These are phyloP conservation scores for cucumber (Cucumis sativus) DNA, from an alignment of 306 rosid genomes.

Conservation along the genomic window DNA sequence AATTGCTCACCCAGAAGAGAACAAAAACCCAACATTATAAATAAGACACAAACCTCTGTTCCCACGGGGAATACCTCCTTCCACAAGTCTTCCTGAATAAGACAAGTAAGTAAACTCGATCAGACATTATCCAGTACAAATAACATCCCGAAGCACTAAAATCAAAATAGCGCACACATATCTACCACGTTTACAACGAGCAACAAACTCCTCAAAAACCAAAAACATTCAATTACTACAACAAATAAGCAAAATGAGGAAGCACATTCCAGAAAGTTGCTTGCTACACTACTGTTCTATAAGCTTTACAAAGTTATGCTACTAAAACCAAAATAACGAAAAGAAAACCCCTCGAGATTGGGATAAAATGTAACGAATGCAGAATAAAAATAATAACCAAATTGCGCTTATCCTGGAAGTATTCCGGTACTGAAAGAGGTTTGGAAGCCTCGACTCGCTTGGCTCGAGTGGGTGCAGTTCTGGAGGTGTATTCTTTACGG, in stretches of 20 bases:
- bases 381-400: constrained; percentile 6
- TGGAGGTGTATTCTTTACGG: constrained; percentile 5
- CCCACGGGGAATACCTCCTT: constrained; percentile 18
- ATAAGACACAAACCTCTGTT: too few species aligned
- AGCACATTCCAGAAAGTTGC: neutral
- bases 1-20: too few species aligned
- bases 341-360: neutral
- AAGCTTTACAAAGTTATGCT: neutral
- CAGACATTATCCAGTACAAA: constrained; percentile 2
- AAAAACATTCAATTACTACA: neutral
- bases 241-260: neutral
- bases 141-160: neutral
- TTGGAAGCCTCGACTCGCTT: constrained; percentile 40
- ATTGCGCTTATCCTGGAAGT: constrained; percentile 28
- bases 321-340: neutral
- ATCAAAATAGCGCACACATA: neutral
- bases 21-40: too few species aligned
- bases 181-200: neutral
- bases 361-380: neutral
- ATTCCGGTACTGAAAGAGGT: constrained; percentile 24
- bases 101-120: neutral
- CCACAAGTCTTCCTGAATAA: constrained; percentile 34
- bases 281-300: neutral
- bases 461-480: constrained; percentile 10
- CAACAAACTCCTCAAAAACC: neutral